Evolutionary conservation across 805 yeast species (phyloP).

Genomic region (Saccharomycopsis schoenii): DNA sequence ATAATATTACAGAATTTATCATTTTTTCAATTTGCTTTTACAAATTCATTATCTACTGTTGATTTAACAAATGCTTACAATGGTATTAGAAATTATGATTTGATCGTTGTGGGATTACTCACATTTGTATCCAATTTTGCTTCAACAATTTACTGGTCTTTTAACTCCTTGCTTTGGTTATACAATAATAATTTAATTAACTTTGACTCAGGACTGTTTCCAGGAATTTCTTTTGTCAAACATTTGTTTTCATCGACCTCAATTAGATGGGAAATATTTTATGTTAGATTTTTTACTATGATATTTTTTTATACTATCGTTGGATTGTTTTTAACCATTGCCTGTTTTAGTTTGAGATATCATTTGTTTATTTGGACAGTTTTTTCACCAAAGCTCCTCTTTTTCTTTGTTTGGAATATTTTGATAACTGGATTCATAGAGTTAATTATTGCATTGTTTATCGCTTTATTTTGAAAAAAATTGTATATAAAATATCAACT

Average conservation of each 20-base stretch:
- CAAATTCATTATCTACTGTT: conserved; percentile 85
- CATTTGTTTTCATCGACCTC: conserved; percentile 13
- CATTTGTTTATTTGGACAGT: conserved; percentile 97
- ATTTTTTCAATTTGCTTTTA: conserved; percentile 82
- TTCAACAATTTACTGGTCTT: conserved; percentile 72
- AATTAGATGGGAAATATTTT: conserved; percentile 29
- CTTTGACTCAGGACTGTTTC: conserved; percentile 14
- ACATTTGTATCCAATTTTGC: conserved; percentile 81
- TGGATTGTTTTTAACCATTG: conserved; percentile 47
- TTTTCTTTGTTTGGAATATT: conserved; percentile 52
- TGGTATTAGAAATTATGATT: conserved; percentile 65
- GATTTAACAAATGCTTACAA: conserved; percentile 89
- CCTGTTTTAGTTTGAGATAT: conserved; percentile 67
- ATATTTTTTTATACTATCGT: conserved; percentile 50
- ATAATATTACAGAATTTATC: conserved; percentile 62
- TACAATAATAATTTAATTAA: conserved; percentile 18
- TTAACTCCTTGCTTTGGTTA: conserved; percentile 32
- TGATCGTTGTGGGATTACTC: conserved; percentile 61
- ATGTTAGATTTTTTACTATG: conserved; percentile 28
- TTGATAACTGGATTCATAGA: conserved; percentile 11
- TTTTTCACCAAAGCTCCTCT: conserved; percentile 85
- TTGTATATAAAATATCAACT: background rate
- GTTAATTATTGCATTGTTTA: conserved; percentile 1
- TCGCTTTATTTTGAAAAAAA: background rate
- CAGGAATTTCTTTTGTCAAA: background rate